Evolutionary conservation across 2,329 filamentous ascomycete species (phyloP).

Genomic region (Diaporthe caulivora): DNA sequence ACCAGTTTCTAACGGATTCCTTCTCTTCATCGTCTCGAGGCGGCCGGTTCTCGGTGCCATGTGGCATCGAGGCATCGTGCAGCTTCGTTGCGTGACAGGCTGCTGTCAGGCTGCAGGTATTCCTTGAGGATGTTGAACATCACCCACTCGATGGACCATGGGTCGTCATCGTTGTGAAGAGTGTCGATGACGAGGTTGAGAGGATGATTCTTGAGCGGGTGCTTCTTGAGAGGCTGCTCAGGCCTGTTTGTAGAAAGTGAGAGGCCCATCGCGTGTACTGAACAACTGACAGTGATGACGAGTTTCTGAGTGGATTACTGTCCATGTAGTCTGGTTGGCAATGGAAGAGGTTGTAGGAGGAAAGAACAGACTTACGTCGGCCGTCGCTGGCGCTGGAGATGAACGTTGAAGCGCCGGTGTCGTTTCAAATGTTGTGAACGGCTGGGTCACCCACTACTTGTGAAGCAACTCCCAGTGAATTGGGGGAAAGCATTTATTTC

Average conservation of each 20-base stretch:
- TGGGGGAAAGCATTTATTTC: too few species aligned
- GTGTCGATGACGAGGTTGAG: neutral
- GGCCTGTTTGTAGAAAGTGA: neutral
- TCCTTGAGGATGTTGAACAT: conserved; percentile 4
- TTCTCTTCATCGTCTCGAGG: neutral
- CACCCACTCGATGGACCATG: neutral
- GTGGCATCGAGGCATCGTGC: neutral
- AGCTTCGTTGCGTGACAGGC: neutral
- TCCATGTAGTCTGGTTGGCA: neutral
- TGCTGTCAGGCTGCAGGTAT: neutral
- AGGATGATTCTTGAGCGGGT: neutral
- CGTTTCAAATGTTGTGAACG: too few species aligned
- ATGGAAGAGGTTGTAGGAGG: neutral
- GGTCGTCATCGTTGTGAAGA: neutral
- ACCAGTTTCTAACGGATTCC: too few species aligned
- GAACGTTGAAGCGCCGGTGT: too few species aligned
- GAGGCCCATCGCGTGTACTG: neutral
- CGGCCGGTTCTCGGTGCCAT: neutral
- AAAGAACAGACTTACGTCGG: neutral
- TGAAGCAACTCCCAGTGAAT: too few species aligned
- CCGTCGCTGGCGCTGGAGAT: too few species aligned
- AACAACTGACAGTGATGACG: neutral
- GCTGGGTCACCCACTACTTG: too few species aligned
- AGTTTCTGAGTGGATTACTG: neutral
- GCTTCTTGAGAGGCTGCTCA: too few species aligned